Percentiles rank a stretch among this genome's conserved stretches.
These are phyloP conservation scores for Plasmodium falciparum DNA, from an alignment of 169 alveolate species.

Conservation along the genomic window DNA sequence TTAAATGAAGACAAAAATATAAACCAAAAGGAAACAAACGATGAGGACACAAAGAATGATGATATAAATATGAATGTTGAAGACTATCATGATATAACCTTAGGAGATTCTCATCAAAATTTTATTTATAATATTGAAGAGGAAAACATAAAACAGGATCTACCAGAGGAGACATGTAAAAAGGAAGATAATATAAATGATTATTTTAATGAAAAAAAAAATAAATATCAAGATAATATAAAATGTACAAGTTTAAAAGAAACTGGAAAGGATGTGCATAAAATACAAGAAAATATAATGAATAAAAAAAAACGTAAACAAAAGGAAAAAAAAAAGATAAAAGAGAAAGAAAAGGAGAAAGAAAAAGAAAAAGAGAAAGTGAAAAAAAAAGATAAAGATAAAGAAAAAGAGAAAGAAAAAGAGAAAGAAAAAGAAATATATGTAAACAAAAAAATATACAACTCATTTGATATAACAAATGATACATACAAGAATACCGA, in stretches of 20 bases:
- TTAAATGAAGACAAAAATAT: background rate
- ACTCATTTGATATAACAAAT: background rate
- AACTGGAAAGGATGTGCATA: background rate
- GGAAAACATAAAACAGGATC: background rate
- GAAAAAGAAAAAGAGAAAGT: no score
- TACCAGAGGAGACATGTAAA: background rate
- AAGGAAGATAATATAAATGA: slow-evolving; percentile 4
- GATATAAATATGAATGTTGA: background rate
- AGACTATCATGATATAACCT: background rate
- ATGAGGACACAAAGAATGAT: background rate
- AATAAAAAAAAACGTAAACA: background rate
- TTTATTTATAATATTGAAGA: background rate
- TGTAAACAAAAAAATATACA: background rate
- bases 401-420: no score
- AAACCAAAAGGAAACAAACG: background rate
- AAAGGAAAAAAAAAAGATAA: slow-evolving; percentile 11
- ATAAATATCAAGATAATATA: background rate
- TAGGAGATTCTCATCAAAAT: background rate
- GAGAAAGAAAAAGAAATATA: background rate
- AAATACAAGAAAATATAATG: background rate
- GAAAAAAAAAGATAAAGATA: background rate
- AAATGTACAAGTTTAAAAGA: background rate
- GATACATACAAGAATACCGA: background rate
- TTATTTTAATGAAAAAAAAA: background rate
- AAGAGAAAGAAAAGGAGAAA: background rate